These are phyloP conservation scores for Pichia sp. DNA, from an alignment of 1,139 yeast species.

Conservation along the genomic window DNA sequence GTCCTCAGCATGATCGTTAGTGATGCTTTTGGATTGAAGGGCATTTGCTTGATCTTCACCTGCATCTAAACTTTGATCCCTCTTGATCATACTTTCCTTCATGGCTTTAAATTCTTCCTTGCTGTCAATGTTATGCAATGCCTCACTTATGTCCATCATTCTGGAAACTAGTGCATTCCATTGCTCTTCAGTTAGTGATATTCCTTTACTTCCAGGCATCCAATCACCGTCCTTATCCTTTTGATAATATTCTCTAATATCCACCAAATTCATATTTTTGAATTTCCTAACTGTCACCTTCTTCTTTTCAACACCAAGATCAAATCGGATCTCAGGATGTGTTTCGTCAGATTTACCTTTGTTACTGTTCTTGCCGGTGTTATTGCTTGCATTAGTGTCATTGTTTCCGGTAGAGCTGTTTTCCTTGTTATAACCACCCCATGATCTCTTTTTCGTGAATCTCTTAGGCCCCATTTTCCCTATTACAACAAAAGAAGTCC, in stretches of 20 bases:
- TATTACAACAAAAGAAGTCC: too few relatives aligned
- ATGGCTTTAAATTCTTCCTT: constrained; percentile 9
- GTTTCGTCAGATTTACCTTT: too few relatives aligned
- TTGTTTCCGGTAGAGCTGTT: not conserved
- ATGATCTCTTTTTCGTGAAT: too few relatives aligned
- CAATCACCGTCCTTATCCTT: constrained; percentile 45
- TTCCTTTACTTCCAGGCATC: constrained; percentile 81
- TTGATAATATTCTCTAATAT: constrained; percentile 71
- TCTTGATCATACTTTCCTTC: constrained; percentile 5
- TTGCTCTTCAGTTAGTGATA: constrained; percentile 62
- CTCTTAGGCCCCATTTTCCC: too few relatives aligned
- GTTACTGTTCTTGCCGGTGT: not conserved
- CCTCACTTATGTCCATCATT: constrained; percentile 48
- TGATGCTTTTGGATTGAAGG: not conserved
- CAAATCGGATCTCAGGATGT: not conserved
- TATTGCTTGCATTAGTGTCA: not conserved
- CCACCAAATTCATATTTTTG: constrained; percentile 58
- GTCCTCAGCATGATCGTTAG: constrained; percentile 4
- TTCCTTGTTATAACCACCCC: too few relatives aligned
- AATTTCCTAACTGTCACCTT: constrained; percentile 65
- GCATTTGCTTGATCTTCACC: constrained; percentile 1
- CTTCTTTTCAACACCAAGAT: constrained; percentile 56
- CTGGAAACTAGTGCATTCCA: constrained; percentile 52
- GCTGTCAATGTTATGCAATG: constrained; percentile 43
- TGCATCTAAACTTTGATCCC: constrained; percentile 8